Conservation (phyloP, 129 eudicot species). For the Deinandra increscens region DNA sequence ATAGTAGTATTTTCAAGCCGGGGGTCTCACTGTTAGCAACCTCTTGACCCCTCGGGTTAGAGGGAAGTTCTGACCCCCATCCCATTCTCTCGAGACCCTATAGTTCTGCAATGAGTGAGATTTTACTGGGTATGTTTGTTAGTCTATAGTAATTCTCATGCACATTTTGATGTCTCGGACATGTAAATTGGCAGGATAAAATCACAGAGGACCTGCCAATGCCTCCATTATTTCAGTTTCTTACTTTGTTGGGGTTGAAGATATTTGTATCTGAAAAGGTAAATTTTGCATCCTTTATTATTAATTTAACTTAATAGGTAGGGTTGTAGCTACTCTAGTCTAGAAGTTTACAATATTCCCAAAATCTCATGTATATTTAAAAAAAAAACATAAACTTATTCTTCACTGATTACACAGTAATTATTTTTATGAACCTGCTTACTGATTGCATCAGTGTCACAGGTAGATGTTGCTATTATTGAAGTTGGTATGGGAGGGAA, state of each 20-base stretch:
- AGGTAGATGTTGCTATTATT: constrained; percentile 93
- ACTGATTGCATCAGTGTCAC: constrained; percentile 19
- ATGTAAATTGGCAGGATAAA: constrained; percentile 50
- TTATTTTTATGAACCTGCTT: neutral
- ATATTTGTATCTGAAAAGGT: constrained; percentile 80
- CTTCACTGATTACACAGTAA: neutral
- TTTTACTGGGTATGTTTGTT: no score
- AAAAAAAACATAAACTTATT: neutral
- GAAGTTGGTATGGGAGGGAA: constrained; percentile 97
- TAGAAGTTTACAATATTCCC: constrained; percentile 1
- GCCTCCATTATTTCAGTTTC: constrained; percentile 96
- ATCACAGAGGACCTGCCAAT: constrained; percentile 76
- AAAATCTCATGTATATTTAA: neutral
- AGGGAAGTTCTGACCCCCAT: no score
- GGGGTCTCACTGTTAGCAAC: no score
- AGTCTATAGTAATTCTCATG: neutral
- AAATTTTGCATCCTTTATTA: constrained; percentile 1
- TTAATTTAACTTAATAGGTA: constrained; percentile 1
- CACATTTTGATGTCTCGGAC: constrained; percentile 9
- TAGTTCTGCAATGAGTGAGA: no score
- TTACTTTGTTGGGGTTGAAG: constrained; percentile 72
- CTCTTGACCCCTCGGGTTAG: no score
- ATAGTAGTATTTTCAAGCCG: no score
- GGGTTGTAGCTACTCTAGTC: constrained; percentile 2
- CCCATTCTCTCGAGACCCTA: no score